Conservation (phyloP, 352 stramenopile species). For the Hyaloperonospora brassicae region DNA sequence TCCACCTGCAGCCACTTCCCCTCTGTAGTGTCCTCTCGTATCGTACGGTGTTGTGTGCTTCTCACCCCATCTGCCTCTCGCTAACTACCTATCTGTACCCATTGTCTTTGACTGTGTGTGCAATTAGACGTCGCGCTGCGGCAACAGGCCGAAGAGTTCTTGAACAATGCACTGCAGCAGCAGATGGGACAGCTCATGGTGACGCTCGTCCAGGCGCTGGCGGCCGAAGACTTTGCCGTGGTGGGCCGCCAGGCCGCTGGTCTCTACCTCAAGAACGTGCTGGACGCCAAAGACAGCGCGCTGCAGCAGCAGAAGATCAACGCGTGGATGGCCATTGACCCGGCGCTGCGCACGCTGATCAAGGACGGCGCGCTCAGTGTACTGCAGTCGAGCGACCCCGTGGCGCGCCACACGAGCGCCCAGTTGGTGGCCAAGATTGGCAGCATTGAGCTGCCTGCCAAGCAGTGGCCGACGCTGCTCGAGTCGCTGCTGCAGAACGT, state of each 20-base stretch:
- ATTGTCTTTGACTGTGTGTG: constrained; percentile 10
- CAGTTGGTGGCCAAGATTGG: constrained; percentile 92
- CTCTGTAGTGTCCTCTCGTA: not conserved
- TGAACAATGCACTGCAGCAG: constrained; percentile 71
- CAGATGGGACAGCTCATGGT: constrained; percentile 83
- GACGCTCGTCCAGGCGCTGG: constrained; percentile 71
- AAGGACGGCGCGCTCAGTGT: constrained; percentile 65
- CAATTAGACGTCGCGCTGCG: constrained; percentile 51
- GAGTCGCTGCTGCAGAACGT: constrained; percentile 90
- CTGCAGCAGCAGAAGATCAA: constrained; percentile 76
- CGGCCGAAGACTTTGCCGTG: constrained; percentile 67
- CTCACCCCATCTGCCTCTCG: not conserved
- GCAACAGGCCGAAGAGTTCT: constrained; percentile 75
- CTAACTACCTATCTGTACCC: not conserved
- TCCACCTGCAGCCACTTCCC: not conserved
- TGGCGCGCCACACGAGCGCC: constrained; percentile 80
- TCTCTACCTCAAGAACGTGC: constrained; percentile 83
- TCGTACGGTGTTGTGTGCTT: too few species aligned
- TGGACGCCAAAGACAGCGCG: constrained; percentile 78
- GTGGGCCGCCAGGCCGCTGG: constrained; percentile 69
- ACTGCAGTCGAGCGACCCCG: constrained; percentile 49
- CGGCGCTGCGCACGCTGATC: constrained; percentile 59
- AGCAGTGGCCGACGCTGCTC: constrained; percentile 93
- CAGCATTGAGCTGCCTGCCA: constrained; percentile 89
- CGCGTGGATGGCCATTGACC: constrained; percentile 72